A percentile compares a stretch with the other conserved stretches of the same genome.
Conservation (phyloP, 257 asterid genomes). For the Cordia subcordata region DNA sequence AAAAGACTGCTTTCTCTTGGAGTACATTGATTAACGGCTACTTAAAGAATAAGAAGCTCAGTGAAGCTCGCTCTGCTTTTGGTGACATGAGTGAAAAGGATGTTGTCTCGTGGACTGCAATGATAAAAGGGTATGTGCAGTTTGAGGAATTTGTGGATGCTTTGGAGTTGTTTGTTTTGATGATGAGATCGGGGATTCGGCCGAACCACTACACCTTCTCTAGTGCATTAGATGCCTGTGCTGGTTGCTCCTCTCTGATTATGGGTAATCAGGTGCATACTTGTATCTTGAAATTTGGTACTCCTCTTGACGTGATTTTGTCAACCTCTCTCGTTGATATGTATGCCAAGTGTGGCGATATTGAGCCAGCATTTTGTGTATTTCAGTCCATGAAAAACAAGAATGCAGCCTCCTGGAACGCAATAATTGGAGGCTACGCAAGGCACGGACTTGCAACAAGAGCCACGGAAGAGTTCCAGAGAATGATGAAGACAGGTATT, state of each 20-base stretch:
- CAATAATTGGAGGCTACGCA: conserved; percentile 65
- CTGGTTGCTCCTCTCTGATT: conserved; percentile 60
- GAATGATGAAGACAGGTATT: conserved; percentile 36
- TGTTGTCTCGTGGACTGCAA: conserved; percentile 73
- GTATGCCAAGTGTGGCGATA: conserved; percentile 77
- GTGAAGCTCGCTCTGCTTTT: conserved; percentile 42
- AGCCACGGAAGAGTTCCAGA: conserved; percentile 55
- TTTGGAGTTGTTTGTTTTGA: conserved; percentile 39
- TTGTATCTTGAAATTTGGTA: conserved; percentile 45
- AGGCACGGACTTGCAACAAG: conserved; percentile 55
- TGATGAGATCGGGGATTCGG: conserved; percentile 44
- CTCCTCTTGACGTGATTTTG: conserved; percentile 52
- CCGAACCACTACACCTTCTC: conserved; percentile 75
- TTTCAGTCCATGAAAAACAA: conserved; percentile 40
- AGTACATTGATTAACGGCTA: conserved; percentile 66
- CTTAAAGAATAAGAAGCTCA: conserved; percentile 46
- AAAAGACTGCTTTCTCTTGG: conserved; percentile 57
- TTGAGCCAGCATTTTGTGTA: conserved; percentile 39
- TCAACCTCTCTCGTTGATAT: conserved; percentile 63
- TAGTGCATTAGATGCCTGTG: conserved; percentile 56
- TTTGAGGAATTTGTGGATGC: conserved; percentile 42
- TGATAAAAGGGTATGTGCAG: conserved; percentile 67
- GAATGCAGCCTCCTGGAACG: conserved; percentile 72
- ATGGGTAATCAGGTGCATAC: conserved; percentile 59
- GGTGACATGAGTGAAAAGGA: conserved; percentile 27